These are phyloP conservation scores for Pythium monospermum DNA, from an alignment of 352 stramenopile genomes.

Conservation along the genomic window DNA sequence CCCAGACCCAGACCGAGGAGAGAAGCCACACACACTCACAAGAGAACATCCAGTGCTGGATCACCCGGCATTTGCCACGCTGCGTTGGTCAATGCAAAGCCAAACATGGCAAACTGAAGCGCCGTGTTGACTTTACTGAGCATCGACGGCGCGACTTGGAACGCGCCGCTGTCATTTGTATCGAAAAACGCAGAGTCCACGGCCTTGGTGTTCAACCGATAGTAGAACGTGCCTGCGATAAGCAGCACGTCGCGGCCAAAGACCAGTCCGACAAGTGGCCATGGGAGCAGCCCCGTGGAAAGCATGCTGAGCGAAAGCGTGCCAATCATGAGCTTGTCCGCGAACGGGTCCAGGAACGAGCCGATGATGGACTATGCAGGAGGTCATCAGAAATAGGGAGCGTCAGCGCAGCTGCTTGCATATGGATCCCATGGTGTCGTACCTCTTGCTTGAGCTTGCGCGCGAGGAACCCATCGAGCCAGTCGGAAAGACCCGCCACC, in stretches of 20 bases:
- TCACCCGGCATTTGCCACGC: conserved; percentile 63
- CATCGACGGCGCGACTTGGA: conserved; percentile 65
- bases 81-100: conserved; percentile 65
- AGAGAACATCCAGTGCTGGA: conserved; percentile 47
- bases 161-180: conserved; percentile 60
- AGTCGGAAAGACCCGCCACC: conserved; percentile 68
- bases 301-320: conserved; percentile 75
- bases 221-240: conserved; percentile 71
- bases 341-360: conserved; percentile 78
- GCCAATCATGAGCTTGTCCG: conserved; percentile 76
- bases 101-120: conserved; percentile 70
- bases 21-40: conserved; percentile 41
- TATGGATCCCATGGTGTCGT: neutral
- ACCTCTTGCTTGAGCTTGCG: conserved; percentile 70
- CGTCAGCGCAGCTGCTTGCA: neutral
- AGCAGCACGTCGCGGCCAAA: conserved; percentile 71
- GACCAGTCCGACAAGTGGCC: conserved; percentile 58
- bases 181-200: conserved; percentile 71
- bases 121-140: conserved; percentile 81
- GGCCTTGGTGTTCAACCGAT: conserved; percentile 71
- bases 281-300: conserved; percentile 55
- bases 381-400: neutral
- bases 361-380: conserved; percentile 59
- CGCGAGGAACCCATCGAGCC: conserved; percentile 79
- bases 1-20: too few species aligned